Percentiles rank a stretch among this genome's conserved stretches.
phyloP scores from a whole-genome alignment of 768 basidiomycete species.

The Nidula microcarpa region DNA sequence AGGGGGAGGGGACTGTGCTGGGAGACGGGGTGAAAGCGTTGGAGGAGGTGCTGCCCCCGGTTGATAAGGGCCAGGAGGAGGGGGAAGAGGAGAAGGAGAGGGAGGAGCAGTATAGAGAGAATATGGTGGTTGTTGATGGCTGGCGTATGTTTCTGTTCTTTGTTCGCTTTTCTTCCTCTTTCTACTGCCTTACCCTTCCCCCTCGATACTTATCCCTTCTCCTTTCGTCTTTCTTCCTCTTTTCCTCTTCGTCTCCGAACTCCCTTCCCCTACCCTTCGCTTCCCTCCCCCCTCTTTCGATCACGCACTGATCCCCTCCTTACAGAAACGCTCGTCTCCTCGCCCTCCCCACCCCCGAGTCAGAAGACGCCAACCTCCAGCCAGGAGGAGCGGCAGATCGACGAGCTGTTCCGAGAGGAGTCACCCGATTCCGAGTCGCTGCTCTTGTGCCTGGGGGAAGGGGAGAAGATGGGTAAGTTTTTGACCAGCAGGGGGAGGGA shows the following conservation, averaged over 20 bases:
- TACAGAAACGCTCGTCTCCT: constrained; percentile 36
- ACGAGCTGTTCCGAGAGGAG: constrained; percentile 48
- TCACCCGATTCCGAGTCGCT: constrained; percentile 44
- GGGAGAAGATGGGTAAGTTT: constrained; percentile 48
- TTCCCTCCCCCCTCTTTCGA: neutral
- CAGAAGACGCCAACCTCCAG: constrained; percentile 24
- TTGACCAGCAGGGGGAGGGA: neutral
- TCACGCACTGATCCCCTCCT: neutral
- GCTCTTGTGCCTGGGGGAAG: constrained; percentile 30
- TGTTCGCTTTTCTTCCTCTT: too few species aligned
- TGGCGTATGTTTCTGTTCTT: constrained; percentile 46
- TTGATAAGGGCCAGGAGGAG: neutral
- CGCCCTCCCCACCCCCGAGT: constrained; percentile 37
- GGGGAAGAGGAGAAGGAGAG: neutral
- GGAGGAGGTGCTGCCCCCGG: neutral
- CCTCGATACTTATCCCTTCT: neutral
- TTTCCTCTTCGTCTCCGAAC: too few species aligned
- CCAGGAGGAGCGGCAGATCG: constrained; percentile 43
- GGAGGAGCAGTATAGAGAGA: constrained; percentile 38
- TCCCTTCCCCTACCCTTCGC: too few species aligned
- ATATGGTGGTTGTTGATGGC: constrained; percentile 60
- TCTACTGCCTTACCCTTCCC: too few species aligned
- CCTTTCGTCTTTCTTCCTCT: neutral
- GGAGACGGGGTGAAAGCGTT: neutral
- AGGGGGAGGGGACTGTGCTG: neutral